phyloP scores from a whole-genome alignment of 2,329 filamentous ascomycete species.

The Alternaria solani region DNA sequence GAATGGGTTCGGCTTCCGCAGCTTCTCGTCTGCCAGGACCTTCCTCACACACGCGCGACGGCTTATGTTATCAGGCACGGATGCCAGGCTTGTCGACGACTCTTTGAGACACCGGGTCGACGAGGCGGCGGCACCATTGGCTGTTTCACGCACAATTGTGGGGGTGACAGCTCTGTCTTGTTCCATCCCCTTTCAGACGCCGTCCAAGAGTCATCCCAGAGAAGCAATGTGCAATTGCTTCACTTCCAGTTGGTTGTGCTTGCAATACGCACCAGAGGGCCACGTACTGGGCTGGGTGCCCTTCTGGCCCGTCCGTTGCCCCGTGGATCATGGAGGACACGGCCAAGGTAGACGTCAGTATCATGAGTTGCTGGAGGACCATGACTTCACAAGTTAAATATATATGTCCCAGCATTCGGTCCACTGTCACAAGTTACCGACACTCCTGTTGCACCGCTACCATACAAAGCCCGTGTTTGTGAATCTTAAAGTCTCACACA shows the following conservation, averaged over 20 bases:
- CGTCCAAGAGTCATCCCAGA: slow-evolving; percentile 34
- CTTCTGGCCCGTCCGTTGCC: slow-evolving; percentile 41
- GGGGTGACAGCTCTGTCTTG: slow-evolving; percentile 31
- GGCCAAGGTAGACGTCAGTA: slow-evolving; percentile 22
- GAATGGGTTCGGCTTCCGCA: slow-evolving; percentile 21
- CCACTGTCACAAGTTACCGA: slow-evolving; percentile 31
- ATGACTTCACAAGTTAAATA: slow-evolving; percentile 22
- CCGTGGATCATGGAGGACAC: slow-evolving; percentile 35
- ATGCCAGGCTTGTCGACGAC: slow-evolving; percentile 29
- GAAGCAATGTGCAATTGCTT: slow-evolving; percentile 40
- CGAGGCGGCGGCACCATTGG: slow-evolving; percentile 44
- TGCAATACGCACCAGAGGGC: slow-evolving; percentile 37
- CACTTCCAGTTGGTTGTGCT: slow-evolving; percentile 43
- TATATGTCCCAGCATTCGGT: slow-evolving; percentile 32
- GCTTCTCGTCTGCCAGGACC: slow-evolving; percentile 21
- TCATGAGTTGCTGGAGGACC: slow-evolving; percentile 21
- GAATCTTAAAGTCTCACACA: slow-evolving; percentile 33
- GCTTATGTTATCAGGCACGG: slow-evolving; percentile 37
- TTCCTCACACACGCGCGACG: slow-evolving; percentile 25
- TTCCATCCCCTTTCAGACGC: slow-evolving; percentile 41
- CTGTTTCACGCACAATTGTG: slow-evolving; percentile 29
- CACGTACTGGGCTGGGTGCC: slow-evolving; percentile 46
- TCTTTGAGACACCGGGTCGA: slow-evolving; percentile 42
- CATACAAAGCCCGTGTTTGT: slow-evolving; percentile 19
- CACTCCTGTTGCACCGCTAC: slow-evolving; percentile 29